Percentiles rank a stretch among this genome's conserved stretches.
Conservation (phyloP, 2,329 filamentous ascomycete genomes). For the Apiospora rasikravindrae region DNA sequence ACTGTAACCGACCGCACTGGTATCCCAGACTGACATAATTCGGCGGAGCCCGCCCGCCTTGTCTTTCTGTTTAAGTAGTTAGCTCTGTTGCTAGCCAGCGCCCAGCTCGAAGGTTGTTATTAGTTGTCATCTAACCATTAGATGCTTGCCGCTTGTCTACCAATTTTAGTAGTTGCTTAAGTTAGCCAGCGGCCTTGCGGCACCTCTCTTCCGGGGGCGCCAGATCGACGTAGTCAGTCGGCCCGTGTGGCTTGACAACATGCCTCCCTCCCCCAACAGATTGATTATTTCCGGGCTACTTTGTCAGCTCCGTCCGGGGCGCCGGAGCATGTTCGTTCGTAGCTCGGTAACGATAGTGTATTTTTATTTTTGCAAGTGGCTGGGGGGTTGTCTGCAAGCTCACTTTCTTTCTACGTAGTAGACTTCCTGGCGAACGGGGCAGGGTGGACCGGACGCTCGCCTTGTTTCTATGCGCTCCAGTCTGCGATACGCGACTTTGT, state of each 20-base stretch:
- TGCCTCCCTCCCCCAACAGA: not conserved
- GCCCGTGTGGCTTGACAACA: not conserved
- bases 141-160: not conserved
- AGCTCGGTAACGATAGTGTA: not conserved
- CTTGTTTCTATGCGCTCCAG: not conserved
- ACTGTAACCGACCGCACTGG: not conserved
- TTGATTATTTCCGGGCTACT: not conserved
- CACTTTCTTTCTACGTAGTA: not conserved
- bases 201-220: not conserved
- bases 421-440: not conserved
- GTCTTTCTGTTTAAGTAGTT: not conserved
- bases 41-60: not conserved
- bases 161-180: not conserved
- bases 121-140: not conserved
- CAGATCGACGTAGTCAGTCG: not conserved
- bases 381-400: not conserved
- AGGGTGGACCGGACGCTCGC: not conserved
- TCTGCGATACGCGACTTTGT: not conserved
- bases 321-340: not conserved
- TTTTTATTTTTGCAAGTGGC: not conserved
- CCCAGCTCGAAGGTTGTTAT: not conserved
- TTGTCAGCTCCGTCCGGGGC: not conserved
- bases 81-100: not conserved
- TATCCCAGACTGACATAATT: too few relatives aligned
- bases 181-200: not conserved